Conservation (phyloP, 2,329 filamentous ascomycete species). For the Nannizzia gypsea region DNA sequence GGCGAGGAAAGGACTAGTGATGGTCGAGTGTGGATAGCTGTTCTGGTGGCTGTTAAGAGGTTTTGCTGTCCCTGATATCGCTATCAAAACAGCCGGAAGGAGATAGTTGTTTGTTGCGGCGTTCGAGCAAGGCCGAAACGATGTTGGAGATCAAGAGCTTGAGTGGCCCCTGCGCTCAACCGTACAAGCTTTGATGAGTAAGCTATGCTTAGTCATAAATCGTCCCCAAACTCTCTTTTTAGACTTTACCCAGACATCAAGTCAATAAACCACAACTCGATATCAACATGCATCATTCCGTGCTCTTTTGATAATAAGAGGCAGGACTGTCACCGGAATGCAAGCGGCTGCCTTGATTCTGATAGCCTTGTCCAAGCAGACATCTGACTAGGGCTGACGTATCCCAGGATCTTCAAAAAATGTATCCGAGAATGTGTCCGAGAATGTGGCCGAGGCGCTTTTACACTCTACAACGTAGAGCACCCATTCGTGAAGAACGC, state of each 20-base stretch:
- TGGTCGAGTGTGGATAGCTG: background rate
- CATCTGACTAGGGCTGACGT: background rate
- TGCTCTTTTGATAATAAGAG: background rate
- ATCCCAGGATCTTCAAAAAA: background rate
- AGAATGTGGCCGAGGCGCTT: background rate
- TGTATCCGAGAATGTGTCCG: background rate
- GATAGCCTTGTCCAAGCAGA: background rate
- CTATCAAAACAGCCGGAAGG: background rate
- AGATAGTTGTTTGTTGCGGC: constrained; percentile 1
- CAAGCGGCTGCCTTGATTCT: background rate
- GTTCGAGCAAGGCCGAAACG: constrained; percentile 11
- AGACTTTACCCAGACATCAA: background rate
- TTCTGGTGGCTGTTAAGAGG: background rate
- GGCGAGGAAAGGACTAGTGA: background rate
- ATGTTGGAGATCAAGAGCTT: constrained; percentile 16
- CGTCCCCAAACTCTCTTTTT: too few relatives aligned
- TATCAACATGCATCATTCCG: background rate
- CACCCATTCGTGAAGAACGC: background rate
- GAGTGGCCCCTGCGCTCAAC: constrained; percentile 20
- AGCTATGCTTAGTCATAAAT: background rate
- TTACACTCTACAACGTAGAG: background rate
- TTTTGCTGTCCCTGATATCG: background rate
- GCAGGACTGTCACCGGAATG: background rate
- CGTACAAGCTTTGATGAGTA: constrained; percentile 13
- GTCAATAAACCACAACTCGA: background rate